Base-by-base conservation (phyloP, 176 grass and related monocot genomes). In the Zea mays region DNA sequence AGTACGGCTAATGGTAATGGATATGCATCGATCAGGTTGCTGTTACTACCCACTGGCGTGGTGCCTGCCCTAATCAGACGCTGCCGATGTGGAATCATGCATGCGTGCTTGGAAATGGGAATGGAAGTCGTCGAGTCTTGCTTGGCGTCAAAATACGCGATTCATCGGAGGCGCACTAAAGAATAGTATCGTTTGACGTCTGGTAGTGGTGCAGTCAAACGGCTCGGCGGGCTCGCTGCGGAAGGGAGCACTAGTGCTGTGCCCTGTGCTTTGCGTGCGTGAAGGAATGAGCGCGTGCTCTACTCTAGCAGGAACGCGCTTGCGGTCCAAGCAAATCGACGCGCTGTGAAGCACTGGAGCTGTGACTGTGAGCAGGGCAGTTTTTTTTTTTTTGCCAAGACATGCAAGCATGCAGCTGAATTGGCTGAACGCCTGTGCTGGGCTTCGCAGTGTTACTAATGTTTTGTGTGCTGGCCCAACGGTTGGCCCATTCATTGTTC, bases 91-190 rank as follows among this genome's bases (percentile, higher is more conserved):
- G 42, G 13, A 33, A 4, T 1, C 27, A 27, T 27, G 33, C 27
- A 27, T 27, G 33, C 68, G 45, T 50, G 45, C 7, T 36, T 36
- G 27, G 19, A 46, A 46, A 46, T 19, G 66, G 4, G 66, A 47
- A 69, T 6, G 6, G 66, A 14, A 27, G 27, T 27, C 27, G 27
- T 27, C 38, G 38, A 39, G 74, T 65, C 59, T 38, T 13, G 59
- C 59, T 38, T 49, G 59, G 34, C 74, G 74, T 65, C 74, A 77
- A 65, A 64, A 1, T 47, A 10, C 0, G 41, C 43, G 21, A 44
- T 76, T 47, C n/a, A 37, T 27, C 41, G n/a, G 19, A 76, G 59
- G 41, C 73, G 58, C 33, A 60, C 12, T 10, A 14, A 47, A 76
- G 58, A 63, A 63, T 17, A 72, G 69, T 71, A 37, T 48, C 3